Conservation (phyloP, 768 basidiomycete genomes). For the Pleurotus citrinopileatus region DNA sequence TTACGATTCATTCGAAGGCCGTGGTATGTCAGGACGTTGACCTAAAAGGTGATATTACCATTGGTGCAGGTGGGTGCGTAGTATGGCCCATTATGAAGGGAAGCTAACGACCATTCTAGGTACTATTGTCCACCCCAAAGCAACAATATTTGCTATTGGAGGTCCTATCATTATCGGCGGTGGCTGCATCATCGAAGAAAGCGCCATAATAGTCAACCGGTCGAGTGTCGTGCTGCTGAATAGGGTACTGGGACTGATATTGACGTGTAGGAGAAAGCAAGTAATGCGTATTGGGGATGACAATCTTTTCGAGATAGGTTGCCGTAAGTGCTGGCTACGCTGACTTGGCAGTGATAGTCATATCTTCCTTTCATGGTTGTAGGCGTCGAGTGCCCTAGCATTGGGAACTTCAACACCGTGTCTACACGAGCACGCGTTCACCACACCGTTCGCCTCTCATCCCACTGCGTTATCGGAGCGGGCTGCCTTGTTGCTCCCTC, state of each 20-base stretch:
- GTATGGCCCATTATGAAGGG: neutral
- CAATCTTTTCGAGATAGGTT: constrained; percentile 93
- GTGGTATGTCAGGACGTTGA: constrained; percentile 93
- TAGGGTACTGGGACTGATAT: neutral
- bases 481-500: constrained; percentile 76
- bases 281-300: constrained; percentile 92
- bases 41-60: constrained; percentile 90
- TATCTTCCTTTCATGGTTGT: too few relatives aligned
- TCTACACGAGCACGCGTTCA: constrained; percentile 82
- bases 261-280: constrained; percentile 56
- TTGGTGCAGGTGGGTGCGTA: constrained; percentile 65
- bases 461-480: constrained; percentile 82
- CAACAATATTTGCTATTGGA: constrained; percentile 86
- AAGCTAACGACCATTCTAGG: constrained; percentile 35
- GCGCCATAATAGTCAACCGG: constrained; percentile 87
- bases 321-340: constrained; percentile 78
- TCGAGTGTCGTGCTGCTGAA: constrained; percentile 23
- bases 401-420: constrained; percentile 86
- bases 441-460: constrained; percentile 74
- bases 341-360: too few relatives aligned
- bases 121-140: constrained; percentile 90
- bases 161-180: constrained; percentile 90
- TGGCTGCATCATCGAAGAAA: constrained; percentile 90
- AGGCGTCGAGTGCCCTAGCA: constrained; percentile 85
- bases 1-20: constrained; percentile 87